phyloP scores from a whole-genome alignment of 2,329 filamentous ascomycete species.

The Aureobasidium pullulans region DNA sequence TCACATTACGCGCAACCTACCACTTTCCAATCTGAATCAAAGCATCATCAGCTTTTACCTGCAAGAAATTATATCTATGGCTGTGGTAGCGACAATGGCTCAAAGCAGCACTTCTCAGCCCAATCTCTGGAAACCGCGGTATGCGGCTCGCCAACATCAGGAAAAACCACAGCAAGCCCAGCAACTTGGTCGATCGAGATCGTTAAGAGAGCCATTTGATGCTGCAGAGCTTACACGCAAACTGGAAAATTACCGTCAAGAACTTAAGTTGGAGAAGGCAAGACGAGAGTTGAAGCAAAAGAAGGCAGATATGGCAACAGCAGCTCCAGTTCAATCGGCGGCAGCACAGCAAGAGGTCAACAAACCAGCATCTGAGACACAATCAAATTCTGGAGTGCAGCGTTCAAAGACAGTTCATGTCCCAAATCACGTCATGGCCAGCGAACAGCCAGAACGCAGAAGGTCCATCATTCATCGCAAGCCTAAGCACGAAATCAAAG shows the following conservation, averaged over 20 bases:
- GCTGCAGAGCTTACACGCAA: conserved; percentile 15
- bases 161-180: conserved; percentile 8
- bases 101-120: conserved; percentile 12
- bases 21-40: neutral
- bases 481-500: conserved; percentile 1
- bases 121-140: conserved; percentile 7
- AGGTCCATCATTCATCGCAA: conserved; percentile 9
- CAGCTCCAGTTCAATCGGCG: neutral
- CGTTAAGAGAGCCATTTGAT: conserved; percentile 14
- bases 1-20: neutral
- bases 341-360: neutral
- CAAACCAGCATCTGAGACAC: neutral
- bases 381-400: neutral
- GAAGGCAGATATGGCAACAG: neutral
- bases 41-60: neutral
- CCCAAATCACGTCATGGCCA: neutral
- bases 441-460: neutral
- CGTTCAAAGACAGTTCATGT: neutral
- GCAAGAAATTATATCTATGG: neutral
- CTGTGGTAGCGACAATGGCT: conserved; percentile 8
- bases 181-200: conserved; percentile 4
- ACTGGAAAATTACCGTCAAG: conserved; percentile 15
- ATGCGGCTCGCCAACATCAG: conserved; percentile 7
- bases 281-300: conserved; percentile 5
- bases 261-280: conserved; percentile 15